These are phyloP conservation scores for Penicillium paradoxum DNA, from an alignment of 495 filamentous ascomycete species.

Conservation along the genomic window DNA sequence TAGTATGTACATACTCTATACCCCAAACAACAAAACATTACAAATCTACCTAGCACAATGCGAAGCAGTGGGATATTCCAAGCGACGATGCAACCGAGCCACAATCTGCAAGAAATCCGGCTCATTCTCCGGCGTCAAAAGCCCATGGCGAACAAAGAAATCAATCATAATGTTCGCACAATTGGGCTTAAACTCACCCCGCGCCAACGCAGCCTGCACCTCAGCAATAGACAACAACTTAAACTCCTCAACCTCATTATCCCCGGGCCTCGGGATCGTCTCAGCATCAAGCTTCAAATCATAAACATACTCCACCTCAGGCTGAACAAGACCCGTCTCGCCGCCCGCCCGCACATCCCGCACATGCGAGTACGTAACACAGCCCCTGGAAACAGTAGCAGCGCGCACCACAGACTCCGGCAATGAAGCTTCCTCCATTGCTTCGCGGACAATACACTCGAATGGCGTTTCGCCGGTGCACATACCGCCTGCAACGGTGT, in stretches of 20 bases:
- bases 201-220: slow-evolving; percentile 62
- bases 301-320: slow-evolving; percentile 88
- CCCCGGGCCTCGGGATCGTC: slow-evolving; percentile 66
- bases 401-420: slow-evolving; percentile 62
- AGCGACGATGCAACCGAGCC: slow-evolving; percentile 66
- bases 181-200: slow-evolving; percentile 88
- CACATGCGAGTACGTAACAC: slow-evolving; percentile 80
- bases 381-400: slow-evolving; percentile 54
- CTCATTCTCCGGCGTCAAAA: slow-evolving; percentile 79
- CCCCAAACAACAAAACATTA: neutral
- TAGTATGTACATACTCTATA: neutral
- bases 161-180: slow-evolving; percentile 78
- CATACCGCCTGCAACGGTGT: slow-evolving; percentile 89
- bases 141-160: slow-evolving; percentile 84
- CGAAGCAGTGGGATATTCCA: slow-evolving; percentile 70
- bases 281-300: slow-evolving; percentile 73
- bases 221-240: slow-evolving; percentile 68
- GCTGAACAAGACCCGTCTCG: slow-evolving; percentile 81
- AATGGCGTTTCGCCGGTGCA: slow-evolving; percentile 69
- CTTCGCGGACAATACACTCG: slow-evolving; percentile 79
- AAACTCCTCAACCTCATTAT: slow-evolving; percentile 87
- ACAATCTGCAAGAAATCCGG: slow-evolving; percentile 73
- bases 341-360: slow-evolving; percentile 74
- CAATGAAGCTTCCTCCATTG: slow-evolving; percentile 84
- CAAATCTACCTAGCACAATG: slow-evolving; percentile 19